Conservation (phyloP, 768 basidiomycete genomes). For the Leccinum ochraceum region DNA sequence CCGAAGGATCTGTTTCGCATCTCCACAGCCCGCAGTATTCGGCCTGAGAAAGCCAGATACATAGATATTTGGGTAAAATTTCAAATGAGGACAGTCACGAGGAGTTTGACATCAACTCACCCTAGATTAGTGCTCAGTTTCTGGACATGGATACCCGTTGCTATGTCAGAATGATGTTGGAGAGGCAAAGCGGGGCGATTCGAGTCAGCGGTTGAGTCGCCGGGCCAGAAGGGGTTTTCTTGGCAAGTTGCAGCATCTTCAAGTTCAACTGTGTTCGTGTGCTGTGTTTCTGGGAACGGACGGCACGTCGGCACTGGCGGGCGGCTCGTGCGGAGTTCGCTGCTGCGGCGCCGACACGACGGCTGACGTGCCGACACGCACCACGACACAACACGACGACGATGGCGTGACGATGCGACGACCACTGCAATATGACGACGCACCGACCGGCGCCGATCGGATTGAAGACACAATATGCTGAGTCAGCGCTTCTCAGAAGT, state of each 20-base stretch:
- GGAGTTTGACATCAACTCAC: slow-evolving; percentile 26
- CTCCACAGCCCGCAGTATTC: slow-evolving; percentile 26
- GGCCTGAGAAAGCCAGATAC: slow-evolving; percentile 23
- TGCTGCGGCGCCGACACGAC: no score
- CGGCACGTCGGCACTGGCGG: no score
- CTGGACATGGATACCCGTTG: slow-evolving; percentile 22
- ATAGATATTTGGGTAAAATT: slow-evolving; percentile 15
- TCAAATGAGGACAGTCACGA: slow-evolving; percentile 16
- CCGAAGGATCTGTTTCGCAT: slow-evolving; percentile 26
- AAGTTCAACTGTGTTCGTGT: slow-evolving; percentile 7
- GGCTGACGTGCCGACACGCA: no score
- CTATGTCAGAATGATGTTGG: slow-evolving; percentile 21
- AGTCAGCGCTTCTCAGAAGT: no score
- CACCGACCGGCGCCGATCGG: no score
- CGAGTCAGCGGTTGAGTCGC: slow-evolving; percentile 29
- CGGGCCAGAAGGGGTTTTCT: slow-evolving; percentile 24
- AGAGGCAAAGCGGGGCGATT: slow-evolving; percentile 16
- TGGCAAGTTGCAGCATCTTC: slow-evolving; percentile 21
- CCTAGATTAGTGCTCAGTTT: slow-evolving; percentile 14
- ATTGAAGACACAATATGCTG: no score
- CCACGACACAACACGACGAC: no score
- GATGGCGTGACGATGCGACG: no score
- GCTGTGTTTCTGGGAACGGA: no score
- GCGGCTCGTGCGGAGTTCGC: no score
- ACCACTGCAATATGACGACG: no score